Evolutionary conservation across 768 basidiomycete genomes (phyloP).

Genomic region (Boletus pseudo-olivaceus): DNA sequence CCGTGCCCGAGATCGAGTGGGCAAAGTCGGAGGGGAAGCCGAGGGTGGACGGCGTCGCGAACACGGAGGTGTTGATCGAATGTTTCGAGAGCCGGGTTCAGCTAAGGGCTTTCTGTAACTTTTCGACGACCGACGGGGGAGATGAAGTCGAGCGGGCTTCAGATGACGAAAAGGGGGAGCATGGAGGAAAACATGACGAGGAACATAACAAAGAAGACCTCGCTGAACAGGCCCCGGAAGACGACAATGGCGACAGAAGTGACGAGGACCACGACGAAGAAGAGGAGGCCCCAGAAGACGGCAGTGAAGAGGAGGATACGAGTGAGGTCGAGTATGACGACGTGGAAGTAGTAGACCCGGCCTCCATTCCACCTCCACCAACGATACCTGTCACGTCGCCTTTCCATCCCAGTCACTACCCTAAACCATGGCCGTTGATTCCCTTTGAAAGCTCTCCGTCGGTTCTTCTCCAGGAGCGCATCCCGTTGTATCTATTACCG

Average conservation of each 20-base stretch:
- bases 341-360: background rate
- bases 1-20: slow-evolving; percentile 19
- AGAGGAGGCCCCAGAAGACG: background rate
- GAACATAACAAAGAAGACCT: background rate
- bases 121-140: background rate
- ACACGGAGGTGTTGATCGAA: slow-evolving; percentile 17
- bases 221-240: too few relatives aligned
- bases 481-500: slow-evolving; percentile 37
- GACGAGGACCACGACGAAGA: background rate
- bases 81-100: background rate
- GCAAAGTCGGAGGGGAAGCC: slow-evolving; percentile 24
- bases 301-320: too few relatives aligned
- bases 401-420: slow-evolving; percentile 37
- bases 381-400: slow-evolving; percentile 18
- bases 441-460: slow-evolving; percentile 32
- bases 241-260: background rate
- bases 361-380: background rate
- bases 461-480: slow-evolving; percentile 30
- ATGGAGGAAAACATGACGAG: background rate
- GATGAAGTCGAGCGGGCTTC: background rate
- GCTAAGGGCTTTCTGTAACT: background rate
- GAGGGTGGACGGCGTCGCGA: slow-evolving; percentile 10
- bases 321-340: background rate
- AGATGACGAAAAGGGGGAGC: background rate
- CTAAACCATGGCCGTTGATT: slow-evolving; percentile 38